Conservation (phyloP, 306 rosid species). For the Erythrophleum fordii region DNA sequence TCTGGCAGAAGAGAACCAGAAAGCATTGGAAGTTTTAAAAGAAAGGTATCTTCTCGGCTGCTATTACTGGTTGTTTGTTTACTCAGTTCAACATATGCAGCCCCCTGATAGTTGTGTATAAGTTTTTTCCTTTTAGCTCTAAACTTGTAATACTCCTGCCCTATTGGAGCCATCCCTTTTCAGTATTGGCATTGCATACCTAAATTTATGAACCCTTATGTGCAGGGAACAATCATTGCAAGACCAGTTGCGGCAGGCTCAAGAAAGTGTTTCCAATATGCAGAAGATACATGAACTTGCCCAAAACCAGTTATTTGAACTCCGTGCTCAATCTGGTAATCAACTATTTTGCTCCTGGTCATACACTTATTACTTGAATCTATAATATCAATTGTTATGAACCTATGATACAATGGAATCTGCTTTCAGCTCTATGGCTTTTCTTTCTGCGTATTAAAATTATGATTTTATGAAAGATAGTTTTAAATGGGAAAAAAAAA, state of each 20-base stretch:
- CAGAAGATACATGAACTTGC: slow-evolving; percentile 91
- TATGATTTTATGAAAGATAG: slow-evolving; percentile 1
- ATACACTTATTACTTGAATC: slow-evolving; percentile 25
- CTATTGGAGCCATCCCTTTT: slow-evolving; percentile 21
- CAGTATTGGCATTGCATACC: slow-evolving; percentile 23
- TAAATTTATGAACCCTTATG: slow-evolving; percentile 26
- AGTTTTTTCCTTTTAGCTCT: slow-evolving; percentile 18
- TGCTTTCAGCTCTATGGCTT: slow-evolving; percentile 10
- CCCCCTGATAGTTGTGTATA: not conserved
- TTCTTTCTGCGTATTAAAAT: slow-evolving; percentile 26
- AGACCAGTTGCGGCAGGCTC: slow-evolving; percentile 84
- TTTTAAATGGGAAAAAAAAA: not conserved
- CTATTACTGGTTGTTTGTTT: slow-evolving; percentile 33
- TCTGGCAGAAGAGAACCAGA: slow-evolving; percentile 95
- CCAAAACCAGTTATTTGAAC: slow-evolving; percentile 89
- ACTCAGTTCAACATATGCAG: slow-evolving; percentile 5
- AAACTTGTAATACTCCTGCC: slow-evolving; percentile 1
- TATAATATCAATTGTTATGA: slow-evolving; percentile 21
- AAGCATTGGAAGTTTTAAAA: slow-evolving; percentile 82
- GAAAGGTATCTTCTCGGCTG: slow-evolving; percentile 65
- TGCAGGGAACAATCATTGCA: slow-evolving; percentile 86
- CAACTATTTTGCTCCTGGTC: slow-evolving; percentile 16
- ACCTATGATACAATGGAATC: not conserved
- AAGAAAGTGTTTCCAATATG: slow-evolving; percentile 94
- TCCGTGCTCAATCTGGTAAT: slow-evolving; percentile 92